Base-by-base conservation (phyloP, 805 yeast genomes). In the Saturnispora gosingensis region DNA sequence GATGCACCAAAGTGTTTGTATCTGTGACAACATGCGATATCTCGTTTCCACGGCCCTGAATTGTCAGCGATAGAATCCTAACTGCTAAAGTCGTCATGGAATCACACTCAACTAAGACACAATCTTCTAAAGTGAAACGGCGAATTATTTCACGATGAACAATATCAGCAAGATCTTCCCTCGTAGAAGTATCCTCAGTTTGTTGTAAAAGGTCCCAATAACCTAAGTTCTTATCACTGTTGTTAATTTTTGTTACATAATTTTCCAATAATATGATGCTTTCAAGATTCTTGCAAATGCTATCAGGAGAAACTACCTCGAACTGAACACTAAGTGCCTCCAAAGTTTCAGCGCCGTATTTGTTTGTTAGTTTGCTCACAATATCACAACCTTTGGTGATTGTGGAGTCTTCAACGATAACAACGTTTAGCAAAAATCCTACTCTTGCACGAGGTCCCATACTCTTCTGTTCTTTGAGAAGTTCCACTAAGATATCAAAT, bases 61-160 rank as follows among this genome's bases (percentile, higher is more conserved):
- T 89, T 0, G 95, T 83, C 50, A 86, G 67, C 0, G 95, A 74
- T 34, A 91, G 71, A n/a, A 86, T 80, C 54, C 82, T 81, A 59
- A 84, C 88, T 1, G 97, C 95, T 24, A 90, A 63, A 42, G 82
- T 74, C 1, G 96, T 85, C 95, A 88, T 86, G 27, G 85, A 81
- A 61, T 83, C 86, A 1, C 91, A 88, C 70, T 80, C 79, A 8
- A 88, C 47, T 3, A 88, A 68, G n/a, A 85, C 74, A 0, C 65
- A 60, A 15, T 70, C 66, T 11, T 67, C 64, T 5, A 59, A 57
- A 0, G 89, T 87, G 11, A 74, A 64, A 28, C 69, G 63, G 32
- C 72, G 58, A 2, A 83, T 66, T 4, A 83, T 57, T 40, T 76
- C 77, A 6, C 72, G 71, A 16, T 68, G 64, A 5, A 87, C 68